Base-by-base conservation (phyloP, 164 flowering plant species). In the Magnolia sinica region DNA sequence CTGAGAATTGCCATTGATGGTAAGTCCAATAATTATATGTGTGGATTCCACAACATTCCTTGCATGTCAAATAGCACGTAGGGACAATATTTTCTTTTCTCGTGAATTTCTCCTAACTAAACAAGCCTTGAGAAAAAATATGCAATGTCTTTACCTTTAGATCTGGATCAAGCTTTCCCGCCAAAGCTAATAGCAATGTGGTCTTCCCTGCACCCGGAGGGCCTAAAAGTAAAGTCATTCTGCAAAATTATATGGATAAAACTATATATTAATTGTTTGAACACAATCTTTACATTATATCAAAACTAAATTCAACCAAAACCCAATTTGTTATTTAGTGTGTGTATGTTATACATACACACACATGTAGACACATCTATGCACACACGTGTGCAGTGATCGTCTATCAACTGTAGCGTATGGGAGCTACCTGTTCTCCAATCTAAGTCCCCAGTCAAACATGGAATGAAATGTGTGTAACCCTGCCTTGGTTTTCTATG, bases 201-300 rank as follows among this genome's bases (percentile, higher is more conserved):
- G 98, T 91, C 84, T 95, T 95, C 50, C 98, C 97, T 0, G 97
- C 93, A n/a, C 94, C 87, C 20, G 98, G 98, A 75, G 98, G 98
- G 1, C 98, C 98, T 76, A 95, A 77, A 73, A 95, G 80, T 19
- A 95, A 91, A 5, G 94, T 78, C 95, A 95, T 89, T 81, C 98
- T 94, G 78, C 67, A 79, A 64, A 67, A 75, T 65, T 59, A 1
- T 9, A 75, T 50, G 69, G 20, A 31, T 18, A 37, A 23, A 49
- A 63, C 23, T n/a, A 74, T 2, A 27, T 27, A 27, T 27, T 27
- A 27, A 27, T 27, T 27, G 29, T 27, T 27, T 27, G 29, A 27
- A 27, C 29, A 27, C 2, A 27, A 27, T 27, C 29, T 27, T 27
- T 27, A 27, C 29, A 27, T 27, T 27, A 1, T 27, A 27, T 27